These are phyloP conservation scores for Myxozyma sirexii DNA, from an alignment of 805 yeast species.

Conservation along the genomic window DNA sequence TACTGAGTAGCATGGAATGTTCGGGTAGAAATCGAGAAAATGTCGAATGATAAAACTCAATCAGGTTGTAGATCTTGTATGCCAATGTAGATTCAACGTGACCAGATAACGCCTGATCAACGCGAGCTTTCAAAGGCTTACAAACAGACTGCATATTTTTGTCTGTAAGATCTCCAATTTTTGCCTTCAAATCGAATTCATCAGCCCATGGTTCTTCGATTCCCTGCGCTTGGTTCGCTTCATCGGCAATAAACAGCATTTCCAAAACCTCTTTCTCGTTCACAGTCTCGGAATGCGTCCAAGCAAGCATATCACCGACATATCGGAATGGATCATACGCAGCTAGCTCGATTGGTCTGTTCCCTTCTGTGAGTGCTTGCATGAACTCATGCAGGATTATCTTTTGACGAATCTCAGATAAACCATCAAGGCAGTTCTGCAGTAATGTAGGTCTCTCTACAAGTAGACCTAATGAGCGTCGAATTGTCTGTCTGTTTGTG, in stretches of 20 bases:
- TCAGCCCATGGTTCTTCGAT: constrained; percentile 38
- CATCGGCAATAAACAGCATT: constrained; percentile 56
- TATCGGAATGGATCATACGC: constrained; percentile 82
- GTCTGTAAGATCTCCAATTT: constrained; percentile 48
- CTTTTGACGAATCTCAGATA: constrained; percentile 72
- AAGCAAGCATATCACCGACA: constrained; percentile 85
- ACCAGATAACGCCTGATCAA: constrained; percentile 45
- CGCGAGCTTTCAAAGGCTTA: constrained; percentile 54
- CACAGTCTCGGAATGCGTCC: constrained; percentile 80
- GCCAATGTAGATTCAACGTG: constrained; percentile 61
- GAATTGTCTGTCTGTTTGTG: constrained; percentile 32
- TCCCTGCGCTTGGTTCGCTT: constrained; percentile 28
- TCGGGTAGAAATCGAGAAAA: constrained; percentile 50
- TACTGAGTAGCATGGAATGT: constrained; percentile 37
- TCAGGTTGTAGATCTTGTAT: constrained; percentile 60
- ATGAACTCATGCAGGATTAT: constrained; percentile 67
- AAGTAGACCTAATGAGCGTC: constrained; percentile 37
- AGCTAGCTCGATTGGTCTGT: constrained; percentile 59
- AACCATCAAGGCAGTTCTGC: constrained; percentile 59
- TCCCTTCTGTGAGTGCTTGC: constrained; percentile 42
- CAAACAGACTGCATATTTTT: constrained; percentile 57
- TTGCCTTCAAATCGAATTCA: constrained; percentile 40
- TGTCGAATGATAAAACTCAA: constrained; percentile 70
- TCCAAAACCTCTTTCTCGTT: constrained; percentile 80
- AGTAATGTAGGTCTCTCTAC: constrained; percentile 49